Percentiles rank a stretch among this genome's conserved stretches.
These are phyloP conservation scores for Sordariomycetes sp. DNA, from an alignment of 2,329 filamentous ascomycete genomes.

Conservation along the genomic window DNA sequence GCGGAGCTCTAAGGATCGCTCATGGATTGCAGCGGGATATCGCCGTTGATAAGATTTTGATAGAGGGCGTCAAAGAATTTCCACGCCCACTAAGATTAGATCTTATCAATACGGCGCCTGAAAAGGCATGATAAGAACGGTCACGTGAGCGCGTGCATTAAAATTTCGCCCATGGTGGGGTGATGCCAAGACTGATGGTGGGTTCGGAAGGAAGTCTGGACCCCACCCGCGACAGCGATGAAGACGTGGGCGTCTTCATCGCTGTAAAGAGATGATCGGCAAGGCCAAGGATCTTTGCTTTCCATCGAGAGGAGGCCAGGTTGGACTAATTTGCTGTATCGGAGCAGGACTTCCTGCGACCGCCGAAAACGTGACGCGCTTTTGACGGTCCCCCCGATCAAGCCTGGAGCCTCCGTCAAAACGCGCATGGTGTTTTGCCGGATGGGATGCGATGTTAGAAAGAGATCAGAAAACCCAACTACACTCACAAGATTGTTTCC, in stretches of 20 bases:
- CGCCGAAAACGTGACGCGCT: no score
- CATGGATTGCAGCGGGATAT: neutral
- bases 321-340: neutral
- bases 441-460: neutral
- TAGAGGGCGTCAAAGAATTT: constrained; percentile 6
- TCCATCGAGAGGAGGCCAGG: neutral
- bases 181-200: neutral
- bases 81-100: constrained; percentile 5
- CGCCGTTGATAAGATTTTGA: constrained; percentile 5
- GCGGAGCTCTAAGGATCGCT: neutral
- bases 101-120: constrained; percentile 2
- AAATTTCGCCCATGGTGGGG: neutral
- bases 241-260: neutral
- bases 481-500: neutral
- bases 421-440: neutral
- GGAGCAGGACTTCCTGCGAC: neutral
- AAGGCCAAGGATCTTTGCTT: neutral
- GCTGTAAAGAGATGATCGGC: neutral
- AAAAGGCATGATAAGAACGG: constrained; percentile 1
- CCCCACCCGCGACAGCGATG: no score
- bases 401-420: neutral
- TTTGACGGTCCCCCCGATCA: no score
- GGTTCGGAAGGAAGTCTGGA: neutral
- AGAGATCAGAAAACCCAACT: neutral
- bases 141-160: constrained; percentile 2